Base-by-base conservation (phyloP, 164 flowering plant species). In the Brasenia schreberi region DNA sequence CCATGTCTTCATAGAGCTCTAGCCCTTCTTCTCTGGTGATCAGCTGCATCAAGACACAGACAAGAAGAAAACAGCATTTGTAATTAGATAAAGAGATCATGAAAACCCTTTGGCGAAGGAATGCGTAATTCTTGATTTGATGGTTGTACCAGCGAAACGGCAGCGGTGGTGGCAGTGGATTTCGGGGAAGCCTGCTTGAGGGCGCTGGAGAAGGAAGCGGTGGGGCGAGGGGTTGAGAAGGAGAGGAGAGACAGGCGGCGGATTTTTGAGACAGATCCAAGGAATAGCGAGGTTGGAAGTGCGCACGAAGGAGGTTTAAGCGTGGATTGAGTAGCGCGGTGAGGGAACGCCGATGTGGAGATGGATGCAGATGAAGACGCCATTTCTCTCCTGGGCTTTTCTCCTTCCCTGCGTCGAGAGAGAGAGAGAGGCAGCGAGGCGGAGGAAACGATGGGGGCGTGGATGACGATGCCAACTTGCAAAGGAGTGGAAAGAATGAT, bases 21-120 rank as follows among this genome's bases (percentile, higher is more conserved):
- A 93, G 71, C 0, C 89, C 94, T 75, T 90, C 98, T 69, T 88
- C 86, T 65, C 78, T 88, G 0, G 96, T 84, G 5, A 90, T 77
- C 79, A 88, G 74, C 98, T 92, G 77, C 77, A 79, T 0, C 33
- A 6, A 56, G 27, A 6, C 43, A 19, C 16, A 60, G 18, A 65
- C 43, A 65, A 63, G 53, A 7, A 45, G 12, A 45, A 45, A 7
- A 12, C 7, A 12, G 5, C 7, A 45, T 45, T 45, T 12, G 6
- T 45, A 1, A 23, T 23, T 23, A 23, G 27, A 23, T 23, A 23
- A 23, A 23, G 27, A 23, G 27, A 23, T 23, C 0, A 23, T 2
- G 27, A 23, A 23, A 23, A 23, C 27, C 27, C 27, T 23, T 23
- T 23, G 27, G 27, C 27, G 27, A 23, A 0, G 27, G 27, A 23